Base-by-base conservation (phyloP, 2,329 filamentous ascomycete species). In the Colletotrichum noveboracense region DNA sequence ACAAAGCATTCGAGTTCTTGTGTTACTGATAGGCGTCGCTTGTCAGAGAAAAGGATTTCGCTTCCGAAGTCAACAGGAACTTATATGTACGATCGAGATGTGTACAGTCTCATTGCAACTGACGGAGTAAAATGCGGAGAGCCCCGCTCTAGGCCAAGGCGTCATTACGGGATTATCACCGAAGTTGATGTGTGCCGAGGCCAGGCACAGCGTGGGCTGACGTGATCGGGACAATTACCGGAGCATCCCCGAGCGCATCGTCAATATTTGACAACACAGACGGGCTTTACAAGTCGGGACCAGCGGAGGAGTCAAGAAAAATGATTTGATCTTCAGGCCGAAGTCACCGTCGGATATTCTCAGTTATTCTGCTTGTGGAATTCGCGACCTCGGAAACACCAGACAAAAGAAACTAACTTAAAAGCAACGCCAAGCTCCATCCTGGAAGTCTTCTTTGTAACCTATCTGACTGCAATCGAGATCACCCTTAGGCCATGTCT, bases 341-440 rank as follows among this genome's bases (percentile, higher is more conserved):
- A 5, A 43, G 36, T 10, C 8, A 1, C 8, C 16, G 36, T 4
- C 8, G 16, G 3, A n/a, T 43, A 43, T 43, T 43, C 36, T 6
- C 0, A 10, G 1, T 6, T 43, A 43, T 1, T 3, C 16, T 43
- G 16, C 36, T n/a, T 43, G 8, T 6, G 36, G 1, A 18, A 43
- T 10, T 10, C 5, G 36, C 36, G 2, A 5, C 16, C 1, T 43
- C 1, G 9, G 5, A 48, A 48, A 48, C 18, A 48, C 5, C 1
- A 10, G 18, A n/a, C 38, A n/a, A 48, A n/a, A n/a, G 1, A 1
- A n/a, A n/a, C 5, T 48, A 0, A 1, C 18, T 3, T 3, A 0
- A n/a, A n/a, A 2, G 18, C 18, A 12, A 48, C 38, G 5, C 5
- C 18, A n/a, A n/a, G 5, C 12, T 48, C 38, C 9, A 12, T 2